Evolutionary conservation across 805 yeast species (phyloP), one percentile per base, ranked within the genome.

Genomic region (Pichia eremophila): DNA sequence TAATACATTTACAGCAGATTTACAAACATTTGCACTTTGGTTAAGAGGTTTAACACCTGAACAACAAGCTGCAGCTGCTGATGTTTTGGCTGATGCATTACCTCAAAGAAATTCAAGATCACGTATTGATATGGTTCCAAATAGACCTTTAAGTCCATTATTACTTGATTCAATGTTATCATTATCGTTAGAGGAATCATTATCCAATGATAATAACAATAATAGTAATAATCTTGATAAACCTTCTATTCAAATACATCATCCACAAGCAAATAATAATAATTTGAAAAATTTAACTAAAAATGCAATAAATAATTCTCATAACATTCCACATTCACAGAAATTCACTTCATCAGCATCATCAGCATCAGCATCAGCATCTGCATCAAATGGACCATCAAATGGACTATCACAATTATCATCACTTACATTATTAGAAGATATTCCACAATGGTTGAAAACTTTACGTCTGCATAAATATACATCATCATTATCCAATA

Each of bases 401-500:
- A 29, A 10, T 29, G 17, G 17, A 34, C 17, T 18, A 7, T 14
- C 36, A 12, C 36, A 12, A 4, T 15, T 78, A 52, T 72, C 80
- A 4, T 76, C 72, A 43, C 69, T 68, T 40, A 77, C 76, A 51
- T 66, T 80, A 51, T 70, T 93, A 57, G 68, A 71, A 50, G 91
- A 93, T 61, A 79, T 93, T 43, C 95, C 97, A 2, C 83, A 84
- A 10, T 93, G 99, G 99, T 73, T 93, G 64, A 83, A 95, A 64
- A 74, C 89, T 12, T 70, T 91, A 51, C 72, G 99, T 54, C 73
- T 93, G 58, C 99, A 93, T 72, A 93, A 93, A 66, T 93, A 93
- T 68, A 90, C 98, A 1, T 89, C 81, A 35, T 84, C 85, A 49
- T 72, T 93, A 53, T 78, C 83, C 57, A 81, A 79, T 51, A 71